Conservation (phyloP, 2,329 filamentous ascomycete species). For the Catunica adiposa region DNA sequence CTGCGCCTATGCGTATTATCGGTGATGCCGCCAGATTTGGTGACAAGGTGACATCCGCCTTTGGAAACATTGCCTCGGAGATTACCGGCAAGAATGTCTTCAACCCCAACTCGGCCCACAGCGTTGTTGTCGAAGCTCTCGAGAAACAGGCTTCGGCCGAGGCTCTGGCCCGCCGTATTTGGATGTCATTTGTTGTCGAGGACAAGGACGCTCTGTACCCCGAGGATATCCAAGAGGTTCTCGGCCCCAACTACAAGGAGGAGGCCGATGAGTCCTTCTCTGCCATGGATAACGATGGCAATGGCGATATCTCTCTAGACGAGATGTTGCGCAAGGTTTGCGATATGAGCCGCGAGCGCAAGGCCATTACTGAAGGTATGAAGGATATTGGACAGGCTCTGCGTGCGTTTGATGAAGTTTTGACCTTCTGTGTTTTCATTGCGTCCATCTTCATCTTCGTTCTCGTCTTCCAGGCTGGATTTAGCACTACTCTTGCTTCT, state of each 20-base stretch:
- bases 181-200: constrained; percentile 96
- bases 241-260: constrained; percentile 53
- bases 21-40: constrained; percentile 65
- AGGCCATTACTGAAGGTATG: constrained; percentile 83
- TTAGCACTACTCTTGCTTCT: constrained; percentile 71
- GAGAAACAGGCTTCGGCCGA: constrained; percentile 74
- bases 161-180: constrained; percentile 82
- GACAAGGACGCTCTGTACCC: constrained; percentile 61
- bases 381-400: constrained; percentile 95
- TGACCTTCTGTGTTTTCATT: constrained; percentile 66
- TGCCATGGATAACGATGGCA: constrained; percentile 68
- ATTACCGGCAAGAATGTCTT: constrained; percentile 93
- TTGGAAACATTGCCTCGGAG: constrained; percentile 85
- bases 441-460: constrained; percentile 73
- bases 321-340: constrained; percentile 85
- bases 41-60: constrained; percentile 83
- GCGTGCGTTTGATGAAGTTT: constrained; percentile 71
- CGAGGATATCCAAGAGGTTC: constrained; percentile 76
- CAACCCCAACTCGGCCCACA: constrained; percentile 80
- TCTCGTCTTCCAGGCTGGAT: constrained; percentile 74
- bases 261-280: constrained; percentile 78
- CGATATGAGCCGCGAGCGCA: constrained; percentile 70
- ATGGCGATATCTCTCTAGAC: constrained; percentile 86
- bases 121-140: constrained; percentile 73
- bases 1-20: constrained; percentile 64